Evolutionary conservation across 1,139 yeast species (phyloP), one percentile per base, ranked within the genome.

Genomic region (Arxiozyma slooffiae): DNA sequence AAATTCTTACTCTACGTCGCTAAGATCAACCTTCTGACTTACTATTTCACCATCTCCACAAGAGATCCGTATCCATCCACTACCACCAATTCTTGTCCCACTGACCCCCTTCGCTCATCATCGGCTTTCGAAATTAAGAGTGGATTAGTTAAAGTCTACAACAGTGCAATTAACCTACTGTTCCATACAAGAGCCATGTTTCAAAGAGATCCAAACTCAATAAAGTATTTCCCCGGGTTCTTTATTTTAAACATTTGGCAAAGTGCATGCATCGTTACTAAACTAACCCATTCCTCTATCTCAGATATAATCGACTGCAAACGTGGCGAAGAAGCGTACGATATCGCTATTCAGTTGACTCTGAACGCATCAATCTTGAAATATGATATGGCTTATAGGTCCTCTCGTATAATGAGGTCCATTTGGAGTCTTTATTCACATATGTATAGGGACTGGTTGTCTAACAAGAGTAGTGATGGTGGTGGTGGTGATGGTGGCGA

Each of bases 321-420:
- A 1, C 74, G 81, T 0, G 97, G 97, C 8, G 82, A 80, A 62
- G 79, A 77, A 51, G 75, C 83, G 38, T 92, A 85, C 61, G 79
- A 79, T 55, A 73, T 74, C 22, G 94, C 95, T 1, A 81, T 87
- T 16, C 75, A 78, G 23, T 70, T 86, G 46, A 81, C 92, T 1
- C 79, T 82, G 48, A 79, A 80, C 54, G 95, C 96, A 0, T 87
- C 96, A 0, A 84, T 90, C 42, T 72, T 88, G 59, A 87, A 87
- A 61, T 94, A 90, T 66, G 98, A 92, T 64, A 82, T 92, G 75
- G 89, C 97, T 1, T 87, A 85, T 67, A 77, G 97, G 56, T 86
- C 95, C 0, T 83, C 95, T 50, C 97, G 96, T 20, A 88, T 92
- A 53, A 87, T 92, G 92, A 79, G 86, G 59, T 89, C 89, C 61